Percentiles rank a stretch among this genome's conserved stretches.
These are phyloP conservation scores for Pythium utonaiense DNA, from an alignment of 352 stramenopile genomes.

Conservation along the genomic window DNA sequence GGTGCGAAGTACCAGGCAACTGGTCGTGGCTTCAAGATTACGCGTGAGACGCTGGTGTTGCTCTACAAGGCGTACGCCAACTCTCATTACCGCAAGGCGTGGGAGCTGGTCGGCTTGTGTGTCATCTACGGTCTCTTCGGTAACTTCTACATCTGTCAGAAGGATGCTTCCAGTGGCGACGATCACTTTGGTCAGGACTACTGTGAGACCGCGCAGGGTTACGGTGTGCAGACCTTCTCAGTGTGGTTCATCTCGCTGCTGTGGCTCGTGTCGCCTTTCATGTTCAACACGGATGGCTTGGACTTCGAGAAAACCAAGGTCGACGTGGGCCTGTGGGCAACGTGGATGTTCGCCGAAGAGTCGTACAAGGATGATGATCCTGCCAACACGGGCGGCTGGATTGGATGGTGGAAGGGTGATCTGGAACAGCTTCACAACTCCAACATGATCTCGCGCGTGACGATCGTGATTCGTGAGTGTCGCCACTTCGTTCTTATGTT, in stretches of 20 bases:
- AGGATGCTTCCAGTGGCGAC: slow-evolving; percentile 29
- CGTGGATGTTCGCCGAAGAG: slow-evolving; percentile 80
- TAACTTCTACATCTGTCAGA: slow-evolving; percentile 59
- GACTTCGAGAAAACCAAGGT: slow-evolving; percentile 85
- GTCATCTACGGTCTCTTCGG: slow-evolving; percentile 72
- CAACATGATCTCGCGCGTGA: slow-evolving; percentile 60
- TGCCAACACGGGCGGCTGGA: slow-evolving; percentile 67
- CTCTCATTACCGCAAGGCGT: slow-evolving; percentile 76
- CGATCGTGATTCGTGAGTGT: slow-evolving; percentile 68
- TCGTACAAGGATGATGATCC: slow-evolving; percentile 58
- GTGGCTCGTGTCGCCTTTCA: slow-evolving; percentile 73
- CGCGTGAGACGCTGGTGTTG: slow-evolving; percentile 74
- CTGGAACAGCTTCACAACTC: slow-evolving; percentile 68
- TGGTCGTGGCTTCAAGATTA: slow-evolving; percentile 83
- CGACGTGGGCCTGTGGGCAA: slow-evolving; percentile 64
- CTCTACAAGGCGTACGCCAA: slow-evolving; percentile 77
- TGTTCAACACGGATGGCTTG: slow-evolving; percentile 85
- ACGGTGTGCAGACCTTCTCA: slow-evolving; percentile 76
- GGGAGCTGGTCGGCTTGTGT: slow-evolving; percentile 70
- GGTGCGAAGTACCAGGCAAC: slow-evolving; percentile 81
- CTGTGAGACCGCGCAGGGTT: slow-evolving; percentile 69
- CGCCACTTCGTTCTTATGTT: slow-evolving; percentile 84
- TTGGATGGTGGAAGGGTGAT: slow-evolving; percentile 82
- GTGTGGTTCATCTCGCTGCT: slow-evolving; percentile 75
- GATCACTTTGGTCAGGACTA: slow-evolving; percentile 48